A percentile compares a stretch with the other conserved stretches of the same genome.
Conservation (phyloP, 257 asterid genomes). For the Mentha longifolia region DNA sequence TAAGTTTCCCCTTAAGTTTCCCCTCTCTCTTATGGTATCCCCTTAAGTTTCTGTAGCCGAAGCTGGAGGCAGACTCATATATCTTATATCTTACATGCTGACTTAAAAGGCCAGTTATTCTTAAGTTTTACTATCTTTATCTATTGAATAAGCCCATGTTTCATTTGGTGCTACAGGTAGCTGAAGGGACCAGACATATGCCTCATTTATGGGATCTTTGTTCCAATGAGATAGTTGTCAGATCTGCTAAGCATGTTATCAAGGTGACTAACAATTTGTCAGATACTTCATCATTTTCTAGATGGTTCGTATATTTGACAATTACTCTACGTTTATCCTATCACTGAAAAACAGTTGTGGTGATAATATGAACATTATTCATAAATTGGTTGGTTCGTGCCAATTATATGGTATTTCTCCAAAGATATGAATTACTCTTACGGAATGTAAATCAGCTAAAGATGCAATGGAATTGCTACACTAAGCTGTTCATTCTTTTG, state of each 20-base stretch:
- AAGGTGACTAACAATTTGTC: slow-evolving; percentile 58
- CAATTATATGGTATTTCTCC: background rate
- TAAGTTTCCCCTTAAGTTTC: too few relatives aligned
- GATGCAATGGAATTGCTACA: too few relatives aligned
- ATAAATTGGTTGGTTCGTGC: background rate
- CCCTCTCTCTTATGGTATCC: too few relatives aligned
- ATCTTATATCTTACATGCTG: background rate
- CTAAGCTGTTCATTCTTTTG: too few relatives aligned
- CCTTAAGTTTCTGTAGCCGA: too few relatives aligned
- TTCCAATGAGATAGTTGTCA: too few relatives aligned
- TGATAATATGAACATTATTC: background rate
- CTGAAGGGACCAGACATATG: too few relatives aligned
- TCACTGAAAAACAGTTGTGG: background rate
- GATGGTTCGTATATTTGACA: too few relatives aligned
- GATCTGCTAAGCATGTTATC: slow-evolving; percentile 80
- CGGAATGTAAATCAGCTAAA: too few relatives aligned
- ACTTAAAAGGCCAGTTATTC: slow-evolving; percentile 4
- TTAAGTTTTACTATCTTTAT: slow-evolving; percentile 5
- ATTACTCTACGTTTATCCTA: slow-evolving; percentile 12
- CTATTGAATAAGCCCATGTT: slow-evolving; percentile 7
- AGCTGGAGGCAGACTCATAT: slow-evolving; percentile 19
- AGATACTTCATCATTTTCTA: slow-evolving; percentile 28
- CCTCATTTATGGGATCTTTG: too few relatives aligned
- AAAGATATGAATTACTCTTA: background rate
- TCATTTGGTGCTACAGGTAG: slow-evolving; percentile 59